Evolutionary conservation across 495 filamentous ascomycete species (phyloP).

Genomic region (Pseudevernia furfuracea): DNA sequence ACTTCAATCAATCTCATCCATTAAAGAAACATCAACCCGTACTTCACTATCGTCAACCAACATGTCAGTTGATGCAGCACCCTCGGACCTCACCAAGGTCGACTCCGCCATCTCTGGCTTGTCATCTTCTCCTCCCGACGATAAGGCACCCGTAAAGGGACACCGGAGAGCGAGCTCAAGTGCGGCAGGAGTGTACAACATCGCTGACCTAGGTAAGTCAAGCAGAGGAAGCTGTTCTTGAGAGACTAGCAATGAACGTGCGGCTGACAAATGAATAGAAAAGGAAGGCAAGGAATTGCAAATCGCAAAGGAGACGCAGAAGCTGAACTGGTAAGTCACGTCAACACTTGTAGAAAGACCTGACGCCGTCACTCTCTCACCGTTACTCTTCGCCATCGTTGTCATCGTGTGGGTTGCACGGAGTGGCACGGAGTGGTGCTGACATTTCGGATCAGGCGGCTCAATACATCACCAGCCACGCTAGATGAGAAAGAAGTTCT

Average conservation of each 20-base stretch:
- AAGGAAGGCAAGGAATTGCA: constrained; percentile 63
- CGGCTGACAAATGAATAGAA: constrained; percentile 45
- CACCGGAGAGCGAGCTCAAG: constrained; percentile 62
- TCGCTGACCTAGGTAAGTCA: constrained; percentile 73
- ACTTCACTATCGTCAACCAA: constrained; percentile 26
- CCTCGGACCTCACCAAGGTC: constrained; percentile 58
- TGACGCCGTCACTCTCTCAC: background rate
- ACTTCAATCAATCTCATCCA: constrained; percentile 18
- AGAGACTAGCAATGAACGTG: constrained; percentile 14
- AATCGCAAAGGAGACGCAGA: constrained; percentile 82
- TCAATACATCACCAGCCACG: constrained; percentile 71
- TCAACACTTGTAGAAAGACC: background rate
- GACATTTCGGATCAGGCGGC: constrained; percentile 52
- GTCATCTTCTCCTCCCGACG: constrained; percentile 57
- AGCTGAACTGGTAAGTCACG: constrained; percentile 70
- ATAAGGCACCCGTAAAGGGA: constrained; percentile 38
- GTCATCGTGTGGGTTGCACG: background rate
- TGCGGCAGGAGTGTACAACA: constrained; percentile 63
- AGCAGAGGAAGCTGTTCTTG: background rate
- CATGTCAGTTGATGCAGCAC: constrained; percentile 53
- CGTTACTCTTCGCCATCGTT: background rate
- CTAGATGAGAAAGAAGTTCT: constrained; percentile 76
- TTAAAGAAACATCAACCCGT: constrained; percentile 5
- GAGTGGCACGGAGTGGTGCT: constrained; percentile 4
- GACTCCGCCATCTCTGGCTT: constrained; percentile 79